Conservation (phyloP, 2,329 filamentous ascomycete species). For the Chaetothyriales sp. region DNA sequence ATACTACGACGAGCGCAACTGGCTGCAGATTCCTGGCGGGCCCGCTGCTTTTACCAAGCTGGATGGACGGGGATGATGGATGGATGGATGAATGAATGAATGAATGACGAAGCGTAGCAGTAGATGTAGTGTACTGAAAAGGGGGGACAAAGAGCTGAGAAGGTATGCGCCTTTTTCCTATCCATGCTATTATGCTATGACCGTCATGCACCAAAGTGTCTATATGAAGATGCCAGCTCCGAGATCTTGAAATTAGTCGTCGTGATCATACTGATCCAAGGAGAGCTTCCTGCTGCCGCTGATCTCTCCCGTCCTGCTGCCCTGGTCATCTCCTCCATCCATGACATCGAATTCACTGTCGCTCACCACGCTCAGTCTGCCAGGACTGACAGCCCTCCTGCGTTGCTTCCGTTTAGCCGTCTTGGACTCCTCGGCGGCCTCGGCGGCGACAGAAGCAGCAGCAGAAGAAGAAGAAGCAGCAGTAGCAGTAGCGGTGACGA, state of each 20-base stretch:
- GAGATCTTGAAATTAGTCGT: too few species aligned
- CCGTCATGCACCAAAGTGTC: not conserved
- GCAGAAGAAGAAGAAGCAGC: not conserved
- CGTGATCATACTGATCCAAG: not conserved
- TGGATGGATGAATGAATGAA: too few species aligned
- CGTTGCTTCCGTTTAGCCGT: not conserved
- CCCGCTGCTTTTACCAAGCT: conserved; percentile 67
- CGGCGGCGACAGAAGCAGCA: not conserved
- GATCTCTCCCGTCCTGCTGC: not conserved
- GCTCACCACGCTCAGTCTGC: not conserved
- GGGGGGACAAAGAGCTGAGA: too few species aligned
- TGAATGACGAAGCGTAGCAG: not conserved
- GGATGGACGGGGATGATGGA: conserved; percentile 9
- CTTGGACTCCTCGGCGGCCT: not conserved
- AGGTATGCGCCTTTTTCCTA: too few species aligned
- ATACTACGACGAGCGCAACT: conserved; percentile 74
- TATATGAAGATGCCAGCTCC: not conserved
- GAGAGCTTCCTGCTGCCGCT: not conserved
- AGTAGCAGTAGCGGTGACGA: too few species aligned
- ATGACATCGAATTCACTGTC: not conserved
- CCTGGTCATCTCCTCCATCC: not conserved
- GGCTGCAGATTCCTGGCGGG: conserved; percentile 69
- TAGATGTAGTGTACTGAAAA: not conserved
- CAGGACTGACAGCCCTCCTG: not conserved
- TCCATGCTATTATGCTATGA: too few species aligned